Evolutionary conservation across 805 yeast genomes (phyloP), one percentile per base, ranked within the genome.

Genomic region (Kodamaea leandrae): DNA sequence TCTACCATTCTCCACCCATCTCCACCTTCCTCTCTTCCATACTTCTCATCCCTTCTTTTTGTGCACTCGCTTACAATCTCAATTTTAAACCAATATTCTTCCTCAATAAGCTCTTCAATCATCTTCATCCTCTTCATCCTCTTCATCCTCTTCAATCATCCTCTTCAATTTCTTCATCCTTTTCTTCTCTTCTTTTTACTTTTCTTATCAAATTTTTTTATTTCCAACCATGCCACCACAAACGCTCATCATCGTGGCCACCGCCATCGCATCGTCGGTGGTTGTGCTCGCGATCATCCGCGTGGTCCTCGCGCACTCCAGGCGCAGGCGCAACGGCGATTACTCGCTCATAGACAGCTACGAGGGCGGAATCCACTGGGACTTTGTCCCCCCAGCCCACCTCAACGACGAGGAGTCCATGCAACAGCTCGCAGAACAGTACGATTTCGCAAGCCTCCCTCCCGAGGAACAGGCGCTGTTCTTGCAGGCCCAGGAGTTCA

Each of bases 381-480:
- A 39, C 24, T 39, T 33, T 26, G 43, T 39, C 12, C 73, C 72
- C 14, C 55, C 53, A 14, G 73, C 62, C 40, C 68, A 64, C 43
- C 45, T 68, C 17, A 66, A 68, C 43, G 74, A 68, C 46, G 71
- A 67, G 37, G 72, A 66, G 41, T 40, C 65, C 4, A 53, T 69
- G 25, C 42, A 39, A 13, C 60, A 56, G 12, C 54, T 69, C 37
- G 64, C 68, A 4, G 64, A 66, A 12, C 66, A 64, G 32, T 66
- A 51, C 45, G 69, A 66, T 39, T 66, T 60, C 47, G 54, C 61
- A 4, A 45, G 48, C 13, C 52, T 69, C 10, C 59, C 71, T 1
- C 73, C 74, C 4, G 73, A 68, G 43, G 74, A 69, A 39, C 73
- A 67, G 49, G 38, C 52, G 5, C 54, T 64, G 9, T 68, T 60